A percentile compares a stretch with the other conserved stretches of the same genome.
phyloP scores from a whole-genome alignment of 2,329 filamentous ascomycete genomes.

The Parascedosporium putredinis region DNA sequence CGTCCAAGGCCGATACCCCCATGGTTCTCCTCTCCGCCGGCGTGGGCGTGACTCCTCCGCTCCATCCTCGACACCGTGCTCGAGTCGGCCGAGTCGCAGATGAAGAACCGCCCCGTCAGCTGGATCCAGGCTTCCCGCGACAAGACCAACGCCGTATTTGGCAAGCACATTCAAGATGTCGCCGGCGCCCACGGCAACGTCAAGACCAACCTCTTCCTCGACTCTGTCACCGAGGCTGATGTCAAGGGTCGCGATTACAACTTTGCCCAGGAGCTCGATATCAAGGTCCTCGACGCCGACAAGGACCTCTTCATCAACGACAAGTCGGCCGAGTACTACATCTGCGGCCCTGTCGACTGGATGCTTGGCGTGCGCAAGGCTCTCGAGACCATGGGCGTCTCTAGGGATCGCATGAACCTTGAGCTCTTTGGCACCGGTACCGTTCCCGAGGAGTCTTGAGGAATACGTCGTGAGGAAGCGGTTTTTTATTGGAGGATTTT shows the following conservation, averaged over 20 bases:
- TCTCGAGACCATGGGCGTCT: conserved; percentile 46
- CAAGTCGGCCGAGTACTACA: conserved; percentile 50
- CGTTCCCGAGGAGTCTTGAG: conserved; percentile 2
- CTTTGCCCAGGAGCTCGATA: conserved; percentile 44
- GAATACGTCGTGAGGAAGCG: background rate
- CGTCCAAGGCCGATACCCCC: conserved; percentile 34
- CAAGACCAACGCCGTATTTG: conserved; percentile 44
- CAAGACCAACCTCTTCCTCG: conserved; percentile 45
- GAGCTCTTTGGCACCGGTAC: conserved; percentile 56
- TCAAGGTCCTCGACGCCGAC: conserved; percentile 43
- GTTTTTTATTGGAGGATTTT: too few species aligned
- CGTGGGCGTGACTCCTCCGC: conserved; percentile 57
- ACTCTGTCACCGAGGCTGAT: conserved; percentile 32
- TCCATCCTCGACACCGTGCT: conserved; percentile 51
- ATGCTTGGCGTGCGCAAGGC: conserved; percentile 50
- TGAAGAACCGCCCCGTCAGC: conserved; percentile 35
- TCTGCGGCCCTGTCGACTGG: conserved; percentile 62
- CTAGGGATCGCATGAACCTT: conserved; percentile 47
- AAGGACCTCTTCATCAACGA: conserved; percentile 45
- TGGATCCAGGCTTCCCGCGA: conserved; percentile 54
- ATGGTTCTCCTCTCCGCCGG: conserved; percentile 58
- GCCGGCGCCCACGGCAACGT: conserved; percentile 24
- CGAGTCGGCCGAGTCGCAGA: conserved; percentile 13
- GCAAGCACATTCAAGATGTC: conserved; percentile 32
- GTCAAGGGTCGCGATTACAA: conserved; percentile 46